Conservation (phyloP, 2,329 filamentous ascomycete genomes). For the Colletotrichum agaves region DNA sequence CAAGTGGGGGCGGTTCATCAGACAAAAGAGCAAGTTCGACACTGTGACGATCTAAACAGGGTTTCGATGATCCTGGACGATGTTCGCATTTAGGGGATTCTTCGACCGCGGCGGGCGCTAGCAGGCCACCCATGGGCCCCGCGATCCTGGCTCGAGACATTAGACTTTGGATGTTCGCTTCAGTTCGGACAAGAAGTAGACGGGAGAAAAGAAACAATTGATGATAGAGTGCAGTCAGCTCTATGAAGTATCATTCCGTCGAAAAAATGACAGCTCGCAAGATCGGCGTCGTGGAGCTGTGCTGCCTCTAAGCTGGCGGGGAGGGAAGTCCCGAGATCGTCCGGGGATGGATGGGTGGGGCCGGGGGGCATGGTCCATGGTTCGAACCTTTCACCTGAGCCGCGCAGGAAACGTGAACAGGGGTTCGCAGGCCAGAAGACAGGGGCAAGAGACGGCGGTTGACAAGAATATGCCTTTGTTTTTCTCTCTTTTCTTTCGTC, state of each 20-base stretch:
- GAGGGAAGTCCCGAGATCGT: neutral
- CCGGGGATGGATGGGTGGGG: neutral
- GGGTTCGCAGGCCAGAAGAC: neutral
- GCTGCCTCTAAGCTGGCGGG: neutral
- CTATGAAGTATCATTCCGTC: neutral
- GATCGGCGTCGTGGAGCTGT: neutral
- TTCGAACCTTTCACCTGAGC: neutral
- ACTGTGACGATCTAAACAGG: conserved; percentile 44
- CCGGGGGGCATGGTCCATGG: neutral
- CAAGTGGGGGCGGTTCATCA: conserved; percentile 56
- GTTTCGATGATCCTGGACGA: conserved; percentile 41
- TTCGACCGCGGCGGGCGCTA: conserved; percentile 5
- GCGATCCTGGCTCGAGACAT: neutral
- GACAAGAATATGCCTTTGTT: too few relatives aligned
- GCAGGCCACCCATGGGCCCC: neutral
- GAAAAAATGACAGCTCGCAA: neutral
- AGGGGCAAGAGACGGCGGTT: neutral
- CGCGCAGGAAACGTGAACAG: neutral
- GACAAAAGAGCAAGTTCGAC: conserved; percentile 53
- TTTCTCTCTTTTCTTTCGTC: too few relatives aligned
- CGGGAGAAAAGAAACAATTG: too few relatives aligned
- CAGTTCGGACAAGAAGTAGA: too few relatives aligned
- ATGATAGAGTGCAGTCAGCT: neutral
- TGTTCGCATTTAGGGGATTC: neutral
- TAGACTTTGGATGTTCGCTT: too few relatives aligned